These are phyloP conservation scores for Quercus gilva DNA, from an alignment of 306 rosid genomes.

Conservation along the genomic window DNA sequence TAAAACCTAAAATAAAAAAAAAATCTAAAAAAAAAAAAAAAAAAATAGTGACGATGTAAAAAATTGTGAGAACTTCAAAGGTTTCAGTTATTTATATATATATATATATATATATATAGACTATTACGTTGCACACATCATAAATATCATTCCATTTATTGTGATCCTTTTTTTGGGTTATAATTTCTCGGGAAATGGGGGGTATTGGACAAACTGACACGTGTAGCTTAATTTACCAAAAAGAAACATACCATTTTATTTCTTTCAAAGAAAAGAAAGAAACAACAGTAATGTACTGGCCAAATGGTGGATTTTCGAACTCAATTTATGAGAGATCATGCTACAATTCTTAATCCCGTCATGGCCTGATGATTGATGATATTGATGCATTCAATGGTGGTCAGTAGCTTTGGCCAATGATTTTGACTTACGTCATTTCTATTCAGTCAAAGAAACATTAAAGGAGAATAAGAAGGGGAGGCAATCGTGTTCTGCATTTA, in stretches of 20 bases:
- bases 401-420: conserved; percentile 38
- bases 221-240: no score
- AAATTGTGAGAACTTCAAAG: no score
- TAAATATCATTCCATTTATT: no score
- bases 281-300: background rate
- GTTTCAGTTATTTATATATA: no score
- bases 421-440: conserved; percentile 31
- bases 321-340: background rate
- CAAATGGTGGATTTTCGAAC: background rate
- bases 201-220: no score
- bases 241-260: background rate
- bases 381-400: conserved; percentile 13
- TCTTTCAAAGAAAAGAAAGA: conserved; percentile 2
- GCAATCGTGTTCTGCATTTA: conserved; percentile 10
- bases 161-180: no score
- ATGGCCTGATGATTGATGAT: conserved; percentile 30
- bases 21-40: no score
- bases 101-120: no score
- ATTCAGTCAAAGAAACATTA: conserved; percentile 2
- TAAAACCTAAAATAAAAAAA: no score
- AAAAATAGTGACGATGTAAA: no score
- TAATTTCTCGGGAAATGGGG: no score
- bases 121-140: no score
- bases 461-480: background rate
- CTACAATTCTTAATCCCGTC: background rate